Percentiles rank a stretch among this genome's conserved stretches.
Conservation (phyloP, 129 eudicot genomes). For the Helianthus annuus region DNA sequence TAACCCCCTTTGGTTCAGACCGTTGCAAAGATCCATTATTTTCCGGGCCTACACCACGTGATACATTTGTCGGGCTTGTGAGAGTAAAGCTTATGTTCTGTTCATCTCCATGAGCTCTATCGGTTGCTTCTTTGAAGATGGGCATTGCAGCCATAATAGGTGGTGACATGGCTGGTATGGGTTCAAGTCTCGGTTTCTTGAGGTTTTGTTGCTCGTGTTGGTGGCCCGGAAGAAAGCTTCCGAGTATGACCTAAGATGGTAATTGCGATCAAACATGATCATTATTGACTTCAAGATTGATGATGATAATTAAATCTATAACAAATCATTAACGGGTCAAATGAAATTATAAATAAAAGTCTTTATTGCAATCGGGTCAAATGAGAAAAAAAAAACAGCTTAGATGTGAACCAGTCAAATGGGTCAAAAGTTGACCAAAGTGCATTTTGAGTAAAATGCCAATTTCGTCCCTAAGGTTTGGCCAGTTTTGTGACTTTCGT, state of each 20-base stretch:
- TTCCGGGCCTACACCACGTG: conserved; percentile 22
- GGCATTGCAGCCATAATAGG: conserved; percentile 32
- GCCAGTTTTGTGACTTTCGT: no score
- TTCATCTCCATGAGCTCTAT: conserved; percentile 18
- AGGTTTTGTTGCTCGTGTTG: conserved; percentile 31
- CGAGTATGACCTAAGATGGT: conserved; percentile 34
- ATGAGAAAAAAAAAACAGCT: not conserved
- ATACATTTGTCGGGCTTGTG: conserved; percentile 17
- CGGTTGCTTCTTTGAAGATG: conserved; percentile 25
- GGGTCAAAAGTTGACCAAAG: not conserved
- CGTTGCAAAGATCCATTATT: conserved; percentile 31
- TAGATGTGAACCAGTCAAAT: not conserved
- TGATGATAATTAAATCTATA: not conserved
- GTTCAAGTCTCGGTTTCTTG: conserved; percentile 36
- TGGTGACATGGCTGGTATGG: not conserved
- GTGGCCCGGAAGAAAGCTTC: conserved; percentile 32
- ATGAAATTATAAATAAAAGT: no score
- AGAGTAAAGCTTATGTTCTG: conserved; percentile 32
- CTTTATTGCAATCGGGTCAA: no score
- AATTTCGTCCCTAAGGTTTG: no score
- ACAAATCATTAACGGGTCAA: not conserved
- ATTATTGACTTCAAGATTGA: not conserved
- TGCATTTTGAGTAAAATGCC: no score
- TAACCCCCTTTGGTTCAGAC: conserved; percentile 26
- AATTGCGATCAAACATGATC: not conserved